Evolutionary conservation across 805 yeast genomes (phyloP).

Genomic region (Candida oleophila): DNA sequence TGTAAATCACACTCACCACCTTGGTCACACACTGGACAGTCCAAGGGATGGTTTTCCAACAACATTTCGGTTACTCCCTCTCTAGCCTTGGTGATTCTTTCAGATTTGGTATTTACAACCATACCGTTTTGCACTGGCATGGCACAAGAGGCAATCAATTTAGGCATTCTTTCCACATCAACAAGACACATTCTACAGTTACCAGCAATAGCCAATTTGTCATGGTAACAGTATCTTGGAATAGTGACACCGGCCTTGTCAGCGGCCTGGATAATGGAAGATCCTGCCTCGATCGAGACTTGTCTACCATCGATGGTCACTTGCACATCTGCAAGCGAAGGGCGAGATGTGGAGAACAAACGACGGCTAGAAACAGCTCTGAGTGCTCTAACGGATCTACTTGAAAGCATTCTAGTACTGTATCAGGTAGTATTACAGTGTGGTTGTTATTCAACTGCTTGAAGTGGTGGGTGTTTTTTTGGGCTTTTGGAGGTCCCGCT

Average conservation of each 20-base stretch:
- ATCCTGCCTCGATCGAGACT: slow-evolving; percentile 80
- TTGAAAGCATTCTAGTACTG: slow-evolving; percentile 3
- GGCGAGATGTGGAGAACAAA: slow-evolving; percentile 32
- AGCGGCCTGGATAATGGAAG: slow-evolving; percentile 87
- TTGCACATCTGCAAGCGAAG: slow-evolving; percentile 51
- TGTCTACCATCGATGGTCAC: slow-evolving; percentile 67
- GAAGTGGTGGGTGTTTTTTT: not conserved
- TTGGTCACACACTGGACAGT: slow-evolving; percentile 91
- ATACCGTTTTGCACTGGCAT: slow-evolving; percentile 89
- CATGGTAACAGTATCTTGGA: slow-evolving; percentile 91
- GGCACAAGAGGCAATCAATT: slow-evolving; percentile 87
- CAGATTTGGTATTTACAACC: slow-evolving; percentile 80
- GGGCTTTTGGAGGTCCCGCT: slow-evolving; percentile 6
- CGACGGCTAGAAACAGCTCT: slow-evolving; percentile 10
- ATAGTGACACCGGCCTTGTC: slow-evolving; percentile 87
- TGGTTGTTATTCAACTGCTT: not conserved
- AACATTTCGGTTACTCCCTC: slow-evolving; percentile 91
- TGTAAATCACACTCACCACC: slow-evolving; percentile 94
- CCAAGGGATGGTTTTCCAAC: slow-evolving; percentile 85
- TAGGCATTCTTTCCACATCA: slow-evolving; percentile 86
- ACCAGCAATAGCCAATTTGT: slow-evolving; percentile 86
- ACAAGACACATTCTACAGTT: slow-evolving; percentile 93
- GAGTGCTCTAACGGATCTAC: slow-evolving; percentile 4
- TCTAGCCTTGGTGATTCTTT: slow-evolving; percentile 76
- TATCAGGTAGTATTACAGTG: not conserved